phyloP scores from a whole-genome alignment of 352 stramenopile genomes.

The Pythium angustatum region DNA sequence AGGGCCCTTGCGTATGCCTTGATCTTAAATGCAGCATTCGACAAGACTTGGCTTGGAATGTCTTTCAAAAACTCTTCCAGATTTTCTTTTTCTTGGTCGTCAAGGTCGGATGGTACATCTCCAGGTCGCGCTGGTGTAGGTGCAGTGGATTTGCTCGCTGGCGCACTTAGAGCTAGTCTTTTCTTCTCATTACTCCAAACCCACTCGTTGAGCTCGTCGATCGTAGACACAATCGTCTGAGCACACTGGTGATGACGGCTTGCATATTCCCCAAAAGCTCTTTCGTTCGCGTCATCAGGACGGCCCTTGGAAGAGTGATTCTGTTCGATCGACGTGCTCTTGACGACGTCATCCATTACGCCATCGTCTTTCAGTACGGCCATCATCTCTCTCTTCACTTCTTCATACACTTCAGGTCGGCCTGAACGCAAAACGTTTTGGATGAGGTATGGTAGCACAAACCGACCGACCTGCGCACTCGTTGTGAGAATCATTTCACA shows the following conservation, averaged over 20 bases:
- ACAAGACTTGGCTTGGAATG: constrained; percentile 38
- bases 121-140: constrained; percentile 11
- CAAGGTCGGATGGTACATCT: constrained; percentile 32
- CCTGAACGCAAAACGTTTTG: constrained; percentile 83
- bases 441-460: constrained; percentile 83
- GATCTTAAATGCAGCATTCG: constrained; percentile 41
- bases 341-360: constrained; percentile 38
- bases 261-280: constrained; percentile 54
- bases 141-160: constrained; percentile 19
- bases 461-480: constrained; percentile 75
- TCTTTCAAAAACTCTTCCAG: constrained; percentile 52
- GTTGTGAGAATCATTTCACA: constrained; percentile 59
- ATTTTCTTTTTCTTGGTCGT: constrained; percentile 49
- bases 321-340: constrained; percentile 3
- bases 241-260: constrained; percentile 84
- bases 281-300: constrained; percentile 19
- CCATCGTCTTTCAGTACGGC: constrained; percentile 75
- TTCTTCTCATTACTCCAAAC: constrained; percentile 87
- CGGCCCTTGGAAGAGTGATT: not conserved
- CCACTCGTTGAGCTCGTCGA: constrained; percentile 89
- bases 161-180: constrained; percentile 53
- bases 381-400: constrained; percentile 83
- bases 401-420: constrained; percentile 54
- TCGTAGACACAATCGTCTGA: constrained; percentile 83
- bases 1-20: constrained; percentile 43